Base-by-base conservation (phyloP, 164 flowering plant species). In the Nymphaea colorata region DNA sequence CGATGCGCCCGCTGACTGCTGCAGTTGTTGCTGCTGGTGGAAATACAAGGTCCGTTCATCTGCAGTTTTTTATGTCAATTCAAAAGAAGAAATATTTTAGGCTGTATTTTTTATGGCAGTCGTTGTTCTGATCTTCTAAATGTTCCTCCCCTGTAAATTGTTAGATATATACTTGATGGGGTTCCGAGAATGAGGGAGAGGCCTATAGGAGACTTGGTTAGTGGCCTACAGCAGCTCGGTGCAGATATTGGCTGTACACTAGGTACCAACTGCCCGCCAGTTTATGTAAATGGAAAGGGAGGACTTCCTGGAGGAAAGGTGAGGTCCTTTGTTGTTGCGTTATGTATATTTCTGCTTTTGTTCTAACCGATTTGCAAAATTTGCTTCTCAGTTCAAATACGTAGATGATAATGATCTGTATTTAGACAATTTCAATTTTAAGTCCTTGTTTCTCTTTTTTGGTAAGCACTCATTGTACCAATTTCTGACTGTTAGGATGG, bases 281-380 rank as follows among this genome's bases (percentile, higher is more conserved):
- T 95, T 44, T 85, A 87, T 61, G 75, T 95, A 59, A 85, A 79
- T 77, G 92, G 78, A 75, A 90, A 85, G 60, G 98, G 96, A n/a
- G 99, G 98, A 59, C 98, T 95, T 81, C 98, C 98, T 14, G 98
- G 98, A 41, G 99, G 98, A 71, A 95, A 89, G 89, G 98, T 95
- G 66, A 64, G 81, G 15, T 66, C 59, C 57, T 17, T 61, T 61
- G 88, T 51, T 68, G 3, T 61, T 8, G 41, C 41, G 4, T 61
- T 12, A 61, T n/a, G 8, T 61, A n/a, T 11, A n/a, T n/a, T n/a
- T 36, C n/a, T 61, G 41, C 7, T 61, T 61, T 12, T 61, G 63
- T 36, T 61, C 63, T 61, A 7, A 61, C 7, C 36, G 36, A 25
- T 25, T 25, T 25, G 36, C 36, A 25, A 25, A 25, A 25, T 25